These are phyloP conservation scores for Colletotrichum cereale DNA, from an alignment of 2,329 filamentous ascomycete species.

Conservation along the genomic window DNA sequence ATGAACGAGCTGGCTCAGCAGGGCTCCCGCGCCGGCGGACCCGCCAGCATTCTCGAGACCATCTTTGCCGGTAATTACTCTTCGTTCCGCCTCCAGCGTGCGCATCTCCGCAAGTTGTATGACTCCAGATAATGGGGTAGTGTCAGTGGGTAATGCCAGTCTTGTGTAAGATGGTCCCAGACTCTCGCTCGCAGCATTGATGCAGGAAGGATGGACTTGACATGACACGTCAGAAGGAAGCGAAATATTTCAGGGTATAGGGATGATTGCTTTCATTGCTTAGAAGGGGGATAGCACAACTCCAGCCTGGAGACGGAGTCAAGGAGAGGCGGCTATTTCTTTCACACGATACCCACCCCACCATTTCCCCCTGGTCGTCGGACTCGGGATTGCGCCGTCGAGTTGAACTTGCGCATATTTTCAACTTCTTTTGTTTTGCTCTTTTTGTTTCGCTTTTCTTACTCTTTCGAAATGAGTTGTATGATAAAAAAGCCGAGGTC, in stretches of 20 bases:
- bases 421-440: conserved; percentile 15
- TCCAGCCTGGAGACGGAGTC: conserved; percentile 34
- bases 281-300: conserved; percentile 14
- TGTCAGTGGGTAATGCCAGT: conserved; percentile 1
- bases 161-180: conserved; percentile 1
- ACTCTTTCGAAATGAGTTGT: conserved; percentile 31
- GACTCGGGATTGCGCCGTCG: conserved; percentile 1
- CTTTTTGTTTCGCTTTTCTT: conserved; percentile 2
- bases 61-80: conserved; percentile 85
- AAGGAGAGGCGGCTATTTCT: conserved; percentile 37
- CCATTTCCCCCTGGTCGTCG: not conserved
- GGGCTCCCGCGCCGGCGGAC: conserved; percentile 44
- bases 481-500: conserved; percentile 26
- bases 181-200: not conserved
- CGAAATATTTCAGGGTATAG: conserved; percentile 11
- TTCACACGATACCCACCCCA: conserved; percentile 34
- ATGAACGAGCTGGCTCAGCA: conserved; percentile 65
- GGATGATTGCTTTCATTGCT: conserved; percentile 27
- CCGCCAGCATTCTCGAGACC: conserved; percentile 74
- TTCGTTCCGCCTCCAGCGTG: conserved; percentile 77
- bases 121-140: conserved; percentile 42
- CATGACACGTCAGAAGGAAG: conserved; percentile 6
- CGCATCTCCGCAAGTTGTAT: conserved; percentile 69
- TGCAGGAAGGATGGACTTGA: not conserved
- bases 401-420: not conserved